Base-by-base conservation (phyloP, 768 basidiomycete species). In the Boletus eberwhitei region DNA sequence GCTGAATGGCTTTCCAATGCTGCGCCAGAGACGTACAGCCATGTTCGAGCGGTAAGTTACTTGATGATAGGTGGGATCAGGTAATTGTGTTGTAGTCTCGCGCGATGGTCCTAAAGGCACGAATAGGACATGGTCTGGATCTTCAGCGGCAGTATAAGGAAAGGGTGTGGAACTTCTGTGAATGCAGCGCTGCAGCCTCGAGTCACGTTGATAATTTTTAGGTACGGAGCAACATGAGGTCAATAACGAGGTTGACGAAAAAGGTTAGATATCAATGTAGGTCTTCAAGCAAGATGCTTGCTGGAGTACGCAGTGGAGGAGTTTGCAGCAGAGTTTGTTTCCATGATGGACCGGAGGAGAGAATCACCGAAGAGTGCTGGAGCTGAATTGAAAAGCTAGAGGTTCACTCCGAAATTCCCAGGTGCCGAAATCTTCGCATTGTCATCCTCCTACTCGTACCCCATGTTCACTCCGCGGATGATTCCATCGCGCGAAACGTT, bases 211-310 rank as follows among this genome's bases (percentile, higher is more conserved):
- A 90, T 88, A 61, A 88, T 97, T 47, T 96, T 90, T 22, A 95
- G 95, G 95, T 94, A 59, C 48, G 87, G 63, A 13, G 32, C 47
- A 6, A 13, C 39, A 48, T 17, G 50, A 41, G 22, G 43, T 17
- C 17, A 21, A 29, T 31, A 26, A n/a, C 29, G 44, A 31, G 47
- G 48, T 45, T 51, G 38, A 63, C 24, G 48, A 36, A 50, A 47
- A 17, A 12, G 24, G 24, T 26, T 5, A 26, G 5, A 26, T 26
- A 5, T 26, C 24, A 26, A 26, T 26, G 5, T 8, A 26, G 26
- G 8, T 26, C 96, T 0, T 90, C 94, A 1, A 96, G 94, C 69
- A 91, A 96, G 67, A 98, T 98, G 94, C 95, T 96, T 3, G 77
- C 83, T 8, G 88, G 84, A 0, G 94, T 98, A 17, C 87, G 85